Percentiles rank a stretch among this genome's conserved stretches.
phyloP scores from a whole-genome alignment of 75 land plant genomes.

The Sequoiadendron giganteum region DNA sequence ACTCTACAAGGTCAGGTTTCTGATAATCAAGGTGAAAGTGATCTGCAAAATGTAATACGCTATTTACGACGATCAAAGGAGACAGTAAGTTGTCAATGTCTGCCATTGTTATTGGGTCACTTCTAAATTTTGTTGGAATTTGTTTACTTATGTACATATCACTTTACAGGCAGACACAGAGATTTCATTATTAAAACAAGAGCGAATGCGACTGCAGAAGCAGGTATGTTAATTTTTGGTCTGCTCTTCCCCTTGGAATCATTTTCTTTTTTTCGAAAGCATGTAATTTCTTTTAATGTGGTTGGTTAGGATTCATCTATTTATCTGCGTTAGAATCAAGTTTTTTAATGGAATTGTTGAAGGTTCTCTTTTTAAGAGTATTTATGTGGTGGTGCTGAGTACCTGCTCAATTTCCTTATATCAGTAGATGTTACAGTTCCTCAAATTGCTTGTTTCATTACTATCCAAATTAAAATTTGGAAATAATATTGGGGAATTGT shows the following conservation, averaged over 20 bases:
- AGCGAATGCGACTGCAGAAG: constrained; percentile 75
- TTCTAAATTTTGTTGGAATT: background rate
- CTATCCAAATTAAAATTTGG: background rate
- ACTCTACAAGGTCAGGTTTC: constrained; percentile 18
- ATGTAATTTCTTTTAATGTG: background rate
- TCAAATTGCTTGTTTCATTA: too few species aligned
- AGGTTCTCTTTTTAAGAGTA: too few species aligned
- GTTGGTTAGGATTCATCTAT: background rate
- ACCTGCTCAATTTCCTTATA: background rate
- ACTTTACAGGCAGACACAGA: constrained; percentile 83
- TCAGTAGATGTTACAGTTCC: too few species aligned
- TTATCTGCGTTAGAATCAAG: background rate
- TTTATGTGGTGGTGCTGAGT: background rate
- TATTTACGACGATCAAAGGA: constrained; percentile 89
- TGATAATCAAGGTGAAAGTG: constrained; percentile 46
- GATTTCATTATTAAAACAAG: constrained; percentile 79
- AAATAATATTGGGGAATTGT: too few species aligned
- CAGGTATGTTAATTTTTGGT: constrained; percentile 45
- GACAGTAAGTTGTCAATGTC: constrained; percentile 49
- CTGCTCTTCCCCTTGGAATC: background rate
- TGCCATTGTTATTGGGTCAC: background rate
- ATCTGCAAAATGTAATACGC: constrained; percentile 78
- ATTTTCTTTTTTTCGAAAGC: background rate
- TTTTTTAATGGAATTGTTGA: background rate
- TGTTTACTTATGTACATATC: background rate